phyloP scores from a whole-genome alignment of 1,139 yeast species.

The Diutina catenulata region DNA sequence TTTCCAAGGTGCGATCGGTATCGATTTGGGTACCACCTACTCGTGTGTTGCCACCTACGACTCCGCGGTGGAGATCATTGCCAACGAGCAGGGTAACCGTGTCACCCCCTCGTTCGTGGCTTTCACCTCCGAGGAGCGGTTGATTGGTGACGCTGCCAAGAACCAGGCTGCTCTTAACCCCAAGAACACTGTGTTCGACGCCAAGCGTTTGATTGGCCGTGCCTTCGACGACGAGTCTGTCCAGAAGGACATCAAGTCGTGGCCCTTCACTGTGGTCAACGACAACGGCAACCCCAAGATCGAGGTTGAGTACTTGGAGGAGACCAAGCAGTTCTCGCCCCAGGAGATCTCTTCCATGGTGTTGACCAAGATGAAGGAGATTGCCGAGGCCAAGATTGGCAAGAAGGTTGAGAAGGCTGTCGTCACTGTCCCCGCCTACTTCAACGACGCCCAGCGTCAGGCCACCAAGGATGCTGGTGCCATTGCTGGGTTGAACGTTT shows the following conservation, averaged over 20 bases:
- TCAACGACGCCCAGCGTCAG: conserved; percentile 96
- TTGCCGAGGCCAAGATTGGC: conserved; percentile 93
- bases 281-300: conserved; percentile 79
- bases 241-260: conserved; percentile 91
- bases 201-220: conserved; percentile 97
- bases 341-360: conserved; percentile 97
- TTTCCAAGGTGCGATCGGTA: conserved; percentile 99
- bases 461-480: conserved; percentile 99
- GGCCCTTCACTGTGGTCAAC: conserved; percentile 94
- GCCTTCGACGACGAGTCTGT: conserved; percentile 84
- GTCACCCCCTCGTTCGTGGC: conserved; percentile 98
- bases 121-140: conserved; percentile 94
- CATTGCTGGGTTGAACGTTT: conserved; percentile 92
- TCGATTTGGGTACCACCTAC: conserved; percentile 98
- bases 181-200: conserved; percentile 91
- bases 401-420: conserved; percentile 91
- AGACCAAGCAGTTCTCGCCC: conserved; percentile 90
- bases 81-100: conserved; percentile 99
- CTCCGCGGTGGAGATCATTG: conserved; percentile 84
- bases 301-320: conserved; percentile 90
- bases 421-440: conserved; percentile 93
- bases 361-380: conserved; percentile 95
- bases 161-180: conserved; percentile 98
- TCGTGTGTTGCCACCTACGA: conserved; percentile 96
- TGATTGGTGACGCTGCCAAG: conserved; percentile 98